Conservation (phyloP, 2,329 filamentous ascomycete species). For the Pseudocercospora macadamiae region DNA sequence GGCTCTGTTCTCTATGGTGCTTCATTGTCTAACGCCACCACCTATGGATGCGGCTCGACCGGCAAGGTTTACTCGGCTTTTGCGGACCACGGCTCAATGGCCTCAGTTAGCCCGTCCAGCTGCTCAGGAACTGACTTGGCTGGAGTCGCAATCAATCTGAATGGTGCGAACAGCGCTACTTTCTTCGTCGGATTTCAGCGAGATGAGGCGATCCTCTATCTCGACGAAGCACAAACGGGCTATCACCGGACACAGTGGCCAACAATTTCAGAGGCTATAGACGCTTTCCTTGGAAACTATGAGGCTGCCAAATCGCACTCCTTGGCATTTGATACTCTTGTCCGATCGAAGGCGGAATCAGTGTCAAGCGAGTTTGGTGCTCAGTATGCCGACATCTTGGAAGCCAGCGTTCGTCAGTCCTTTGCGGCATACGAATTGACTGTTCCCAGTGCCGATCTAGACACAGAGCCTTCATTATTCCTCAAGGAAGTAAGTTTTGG, state of each 20-base stretch:
- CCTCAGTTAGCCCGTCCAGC: background rate
- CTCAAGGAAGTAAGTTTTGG: constrained; percentile 61
- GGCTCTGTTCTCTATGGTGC: constrained; percentile 29
- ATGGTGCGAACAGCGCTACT: constrained; percentile 16
- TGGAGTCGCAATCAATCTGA: constrained; percentile 25
- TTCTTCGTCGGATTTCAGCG: constrained; percentile 33
- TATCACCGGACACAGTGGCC: constrained; percentile 31
- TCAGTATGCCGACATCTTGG: constrained; percentile 35
- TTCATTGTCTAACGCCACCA: background rate
- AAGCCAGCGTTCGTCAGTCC: constrained; percentile 33
- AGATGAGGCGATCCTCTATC: constrained; percentile 28
- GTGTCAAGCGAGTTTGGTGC: constrained; percentile 28
- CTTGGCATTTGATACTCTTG: constrained; percentile 23
- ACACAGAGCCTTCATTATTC: constrained; percentile 43
- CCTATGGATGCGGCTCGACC: constrained; percentile 17
- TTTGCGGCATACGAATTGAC: constrained; percentile 34
- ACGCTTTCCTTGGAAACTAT: constrained; percentile 29
- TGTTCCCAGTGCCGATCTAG: constrained; percentile 26
- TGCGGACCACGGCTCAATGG: constrained; percentile 15
- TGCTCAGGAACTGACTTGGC: constrained; percentile 24
- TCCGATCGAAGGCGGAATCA: constrained; percentile 27
- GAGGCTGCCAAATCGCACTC: constrained; percentile 20
- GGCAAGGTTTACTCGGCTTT: constrained; percentile 23
- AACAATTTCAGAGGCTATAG: constrained; percentile 25
- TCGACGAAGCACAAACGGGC: constrained; percentile 31